Base-by-base conservation (phyloP, 805 yeast species). In the Suhomyces prunicola region DNA sequence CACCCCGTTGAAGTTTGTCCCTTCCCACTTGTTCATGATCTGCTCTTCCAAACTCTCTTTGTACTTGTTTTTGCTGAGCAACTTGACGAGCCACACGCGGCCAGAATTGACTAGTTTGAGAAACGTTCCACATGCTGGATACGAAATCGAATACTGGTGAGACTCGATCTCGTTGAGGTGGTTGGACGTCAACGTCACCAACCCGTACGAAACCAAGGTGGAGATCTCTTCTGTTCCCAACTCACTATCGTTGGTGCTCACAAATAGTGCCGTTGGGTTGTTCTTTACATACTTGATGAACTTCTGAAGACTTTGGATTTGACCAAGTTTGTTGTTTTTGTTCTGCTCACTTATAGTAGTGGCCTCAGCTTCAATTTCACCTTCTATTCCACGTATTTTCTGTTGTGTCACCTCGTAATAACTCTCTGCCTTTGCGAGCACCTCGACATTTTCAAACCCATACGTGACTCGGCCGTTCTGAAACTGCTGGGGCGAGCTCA, bases 121-220 rank as follows among this genome's bases (percentile, higher is more conserved):
- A 47, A 69, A 74, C 1, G 78, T 73, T 0, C 87, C 87, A 53
- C 82, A 69, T 46, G 77, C 74, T 0, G 86, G 86, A 24, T 75
- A 70, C 6, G 82, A 66, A 2, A 83, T 57, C 19, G 76, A 65
- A 54, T 78, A 77, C 55, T 71, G 66, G 54, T 70, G 62, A 5
- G 64, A 51, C 44, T 75, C 80, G 40, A 77, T 71, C 54, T 70
- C 75, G 47, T 73, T 71, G 47, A 76, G 66, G 50, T 76, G 78
- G 54, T 76, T 76, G 7, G 79, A 74, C 0, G 78, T 71, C 47
- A 79, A 59, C 0, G 84, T 76, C 5, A 81, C 58, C 46, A 70
- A 75, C 1, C 84, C 85, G 7, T 64, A 52, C 24, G 64, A 63
- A 0, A 81, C 72, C 47, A 83, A 61, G 1, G 22, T 29, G 1